Evolutionary conservation across 148 eudicot genomes (phyloP), one percentile per base, ranked within the genome.

Genomic region (Rhododendron molle): DNA sequence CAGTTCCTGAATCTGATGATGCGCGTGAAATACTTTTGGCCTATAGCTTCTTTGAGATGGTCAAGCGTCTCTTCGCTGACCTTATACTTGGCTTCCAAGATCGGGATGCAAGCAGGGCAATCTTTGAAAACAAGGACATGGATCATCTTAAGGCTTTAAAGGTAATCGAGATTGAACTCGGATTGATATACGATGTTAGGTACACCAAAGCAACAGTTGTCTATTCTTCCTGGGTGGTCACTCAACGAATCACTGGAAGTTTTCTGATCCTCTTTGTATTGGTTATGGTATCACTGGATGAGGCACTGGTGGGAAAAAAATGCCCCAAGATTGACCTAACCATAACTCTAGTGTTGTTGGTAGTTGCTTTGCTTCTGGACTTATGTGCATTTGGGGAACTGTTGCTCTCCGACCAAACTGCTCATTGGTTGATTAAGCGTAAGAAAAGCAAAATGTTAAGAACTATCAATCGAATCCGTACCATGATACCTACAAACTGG

Each of bases 391-490:
- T 77, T 40, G 15, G 0, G 2, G 47, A 38, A 21, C 0, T 77
- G 1, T 3, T 40, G 0, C 7, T 43, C 30, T 77, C 80, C 1
- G 80, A 77, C 49, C 49, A 43, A 23, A 43, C 80, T 7, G 44
- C 47, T 38, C 80, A 38, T 23, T 77, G 80, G 80, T 77, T 77
- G 26, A 77, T 77, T 77, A 77, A 21, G 16, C 14, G 2, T 23
- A 21, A 76, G 0, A 76, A 21, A 7, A 7, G 1, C 8, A 1
- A 0, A 3, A 1, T 3, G 2, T 7, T 21, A 10, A 0, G 0
- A 40, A 10, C 7, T 7, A 40, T 76, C n/a, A 36, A 40, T 1
- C 0, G 28, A 3, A 18, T 76, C 8, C 21, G 46, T 73, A 3
- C 82, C 14, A 8, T n/a, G 34, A 12, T n/a, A 36, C 73, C 18